These are phyloP conservation scores for Trametopsis cervina DNA, from an alignment of 768 basidiomycete genomes.

Conservation along the genomic window DNA sequence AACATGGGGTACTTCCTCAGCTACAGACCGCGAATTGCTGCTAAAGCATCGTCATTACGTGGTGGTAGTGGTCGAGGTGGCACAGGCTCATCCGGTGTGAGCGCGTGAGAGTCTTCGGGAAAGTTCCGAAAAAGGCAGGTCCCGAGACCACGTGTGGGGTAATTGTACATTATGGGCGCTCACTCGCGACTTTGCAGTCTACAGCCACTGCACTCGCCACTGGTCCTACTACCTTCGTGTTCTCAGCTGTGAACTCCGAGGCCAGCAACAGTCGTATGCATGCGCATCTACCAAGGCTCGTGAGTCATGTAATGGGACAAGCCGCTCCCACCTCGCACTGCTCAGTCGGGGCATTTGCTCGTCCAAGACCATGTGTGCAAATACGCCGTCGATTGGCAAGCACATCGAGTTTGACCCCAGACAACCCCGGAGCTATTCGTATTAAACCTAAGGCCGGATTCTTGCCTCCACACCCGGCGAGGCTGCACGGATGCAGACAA, in stretches of 20 bases:
- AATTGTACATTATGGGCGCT: not conserved
- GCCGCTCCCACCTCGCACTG: not conserved
- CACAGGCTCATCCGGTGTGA: no score
- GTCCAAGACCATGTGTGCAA: not conserved
- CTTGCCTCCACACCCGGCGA: no score
- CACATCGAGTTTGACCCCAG: no score
- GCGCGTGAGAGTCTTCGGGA: not conserved
- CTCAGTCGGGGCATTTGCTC: not conserved
- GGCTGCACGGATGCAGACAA: no score
- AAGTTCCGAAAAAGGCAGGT: not conserved
- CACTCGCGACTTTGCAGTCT: not conserved
- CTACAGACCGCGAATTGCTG: no score
- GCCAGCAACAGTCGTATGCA: constrained; percentile 23
- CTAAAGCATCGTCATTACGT: no score
- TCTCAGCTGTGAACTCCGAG: not conserved
- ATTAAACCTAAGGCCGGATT: no score
- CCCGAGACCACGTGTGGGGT: not conserved
- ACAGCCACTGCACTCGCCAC: not conserved
- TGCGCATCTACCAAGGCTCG: constrained; percentile 15
- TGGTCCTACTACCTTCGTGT: not conserved
- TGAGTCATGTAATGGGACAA: constrained; percentile 32
- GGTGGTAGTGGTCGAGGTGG: no score
- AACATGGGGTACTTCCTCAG: no score
- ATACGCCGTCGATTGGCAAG: not conserved
- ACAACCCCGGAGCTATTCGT: no score